Conservation (phyloP, 1,284 basidiomycete species). For the Trichosporon sp. region DNA sequence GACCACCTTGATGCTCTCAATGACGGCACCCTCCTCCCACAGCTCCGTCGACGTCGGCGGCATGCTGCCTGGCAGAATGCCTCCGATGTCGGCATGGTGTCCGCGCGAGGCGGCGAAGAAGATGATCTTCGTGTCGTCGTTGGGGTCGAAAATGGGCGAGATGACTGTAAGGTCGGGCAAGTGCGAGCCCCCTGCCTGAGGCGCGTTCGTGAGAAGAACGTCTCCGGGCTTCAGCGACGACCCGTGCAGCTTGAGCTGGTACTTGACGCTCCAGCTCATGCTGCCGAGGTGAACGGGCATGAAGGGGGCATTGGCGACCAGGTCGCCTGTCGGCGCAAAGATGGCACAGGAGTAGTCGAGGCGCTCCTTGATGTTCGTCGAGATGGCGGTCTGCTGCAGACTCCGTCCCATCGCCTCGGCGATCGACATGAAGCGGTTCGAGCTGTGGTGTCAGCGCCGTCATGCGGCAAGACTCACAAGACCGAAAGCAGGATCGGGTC, state of each 20-base stretch:
- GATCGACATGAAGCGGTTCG: constrained; percentile 30
- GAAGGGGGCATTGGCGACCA: constrained; percentile 56
- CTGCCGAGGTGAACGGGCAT: constrained; percentile 55
- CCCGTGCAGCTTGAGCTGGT: constrained; percentile 47
- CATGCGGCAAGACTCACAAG: constrained; percentile 23
- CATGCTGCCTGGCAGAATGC: constrained; percentile 64
- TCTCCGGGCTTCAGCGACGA: constrained; percentile 48
- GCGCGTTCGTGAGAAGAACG: constrained; percentile 53
- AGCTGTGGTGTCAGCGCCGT: constrained; percentile 6
- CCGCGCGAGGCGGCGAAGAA: constrained; percentile 41
- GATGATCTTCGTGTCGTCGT: constrained; percentile 31
- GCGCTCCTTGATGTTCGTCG: constrained; percentile 45
- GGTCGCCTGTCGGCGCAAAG: constrained; percentile 50
- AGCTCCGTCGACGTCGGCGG: constrained; percentile 85
- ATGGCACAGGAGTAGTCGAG: constrained; percentile 53
- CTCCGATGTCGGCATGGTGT: constrained; percentile 42
- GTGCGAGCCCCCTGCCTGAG: constrained; percentile 36
- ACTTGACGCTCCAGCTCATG: constrained; percentile 44
- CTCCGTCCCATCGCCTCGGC: constrained; percentile 55
- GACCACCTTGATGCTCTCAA: constrained; percentile 91
- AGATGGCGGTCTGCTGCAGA: constrained; percentile 53
- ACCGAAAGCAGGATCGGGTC: constrained; percentile 37
- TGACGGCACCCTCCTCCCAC: constrained; percentile 70
- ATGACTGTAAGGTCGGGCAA: constrained; percentile 43
- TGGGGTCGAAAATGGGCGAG: constrained; percentile 37